phyloP scores from a whole-genome alignment of 2,329 filamentous ascomycete genomes.

The Diatrype stigma region DNA sequence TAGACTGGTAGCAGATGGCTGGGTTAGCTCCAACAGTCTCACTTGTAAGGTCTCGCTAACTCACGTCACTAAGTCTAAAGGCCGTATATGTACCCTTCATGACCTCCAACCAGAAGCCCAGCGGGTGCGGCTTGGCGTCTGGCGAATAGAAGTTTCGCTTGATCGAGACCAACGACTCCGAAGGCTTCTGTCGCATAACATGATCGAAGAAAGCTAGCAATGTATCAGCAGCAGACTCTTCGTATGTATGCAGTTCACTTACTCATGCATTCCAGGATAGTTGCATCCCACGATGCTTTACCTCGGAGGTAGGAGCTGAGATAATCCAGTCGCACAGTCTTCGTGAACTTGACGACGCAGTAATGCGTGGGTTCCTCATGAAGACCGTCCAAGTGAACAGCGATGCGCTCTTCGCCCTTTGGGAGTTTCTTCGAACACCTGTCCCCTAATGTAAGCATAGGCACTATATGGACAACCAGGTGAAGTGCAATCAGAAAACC shows the following conservation, averaged over 20 bases:
- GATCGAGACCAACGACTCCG: conserved; percentile 62
- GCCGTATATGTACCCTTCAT: conserved; percentile 89
- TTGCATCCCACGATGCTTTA: conserved; percentile 56
- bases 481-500: background rate
- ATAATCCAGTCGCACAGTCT: conserved; percentile 62
- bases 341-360: conserved; percentile 61
- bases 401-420: conserved; percentile 49
- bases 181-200: conserved; percentile 75
- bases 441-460: conserved; percentile 8
- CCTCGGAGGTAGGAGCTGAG: conserved; percentile 64
- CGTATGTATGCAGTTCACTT: conserved; percentile 21
- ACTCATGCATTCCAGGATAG: conserved; percentile 75
- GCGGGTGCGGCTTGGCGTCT: conserved; percentile 40
- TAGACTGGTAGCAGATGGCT: conserved; percentile 24
- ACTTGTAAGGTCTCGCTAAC: background rate
- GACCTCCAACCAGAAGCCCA: conserved; percentile 68
- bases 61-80: conserved; percentile 66
- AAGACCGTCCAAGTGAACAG: conserved; percentile 65
- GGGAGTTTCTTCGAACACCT: conserved; percentile 37
- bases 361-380: conserved; percentile 43
- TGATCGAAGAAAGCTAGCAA: conserved; percentile 78
- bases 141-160: conserved; percentile 78
- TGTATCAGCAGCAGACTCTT: conserved; percentile 2
- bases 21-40: conserved; percentile 10
- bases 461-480: background rate